phyloP scores from a whole-genome alignment of 371 early-diverging fungal genomes.

The Homolaphlyctis polyrhiza region DNA sequence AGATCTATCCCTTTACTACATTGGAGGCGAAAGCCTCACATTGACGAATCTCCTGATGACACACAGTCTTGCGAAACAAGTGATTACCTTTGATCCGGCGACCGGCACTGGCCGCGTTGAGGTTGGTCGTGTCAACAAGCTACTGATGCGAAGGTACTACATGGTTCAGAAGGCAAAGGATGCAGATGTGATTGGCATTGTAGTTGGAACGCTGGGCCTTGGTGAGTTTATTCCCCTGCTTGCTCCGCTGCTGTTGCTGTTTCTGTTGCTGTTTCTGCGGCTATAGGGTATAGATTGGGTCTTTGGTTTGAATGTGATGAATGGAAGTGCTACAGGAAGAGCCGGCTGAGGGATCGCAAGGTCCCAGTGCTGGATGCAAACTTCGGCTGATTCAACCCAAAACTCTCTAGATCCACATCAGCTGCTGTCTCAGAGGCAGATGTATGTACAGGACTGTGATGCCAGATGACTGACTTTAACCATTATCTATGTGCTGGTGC shows the following conservation, averaged over 20 bases:
- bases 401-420: background rate
- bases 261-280: background rate
- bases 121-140: slow-evolving; percentile 56
- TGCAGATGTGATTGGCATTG: slow-evolving; percentile 87
- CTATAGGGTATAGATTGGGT: too few species aligned
- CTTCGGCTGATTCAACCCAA: background rate
- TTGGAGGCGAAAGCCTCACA: slow-evolving; percentile 77
- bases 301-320: slow-evolving; percentile 19
- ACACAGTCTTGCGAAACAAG: slow-evolving; percentile 56
- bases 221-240: slow-evolving; percentile 44
- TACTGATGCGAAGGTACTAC: slow-evolving; percentile 72
- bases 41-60: slow-evolving; percentile 85
- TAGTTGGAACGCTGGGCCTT: slow-evolving; percentile 93
- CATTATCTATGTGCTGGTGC: background rate
- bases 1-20: slow-evolving; percentile 68
- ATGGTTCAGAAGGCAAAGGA: slow-evolving; percentile 90
- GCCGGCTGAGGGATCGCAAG: slow-evolving; percentile 14
- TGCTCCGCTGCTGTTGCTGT: background rate
- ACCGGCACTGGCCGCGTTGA: slow-evolving; percentile 54
- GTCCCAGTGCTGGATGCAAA: background rate
- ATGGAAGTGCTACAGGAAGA: slow-evolving; percentile 12
- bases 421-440: background rate
- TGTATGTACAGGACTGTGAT: background rate
- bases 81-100: slow-evolving; percentile 51
- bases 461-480: background rate